Evolutionary conservation across 768 basidiomycete genomes (phyloP).

Genomic region (Gyrodon lividus): DNA sequence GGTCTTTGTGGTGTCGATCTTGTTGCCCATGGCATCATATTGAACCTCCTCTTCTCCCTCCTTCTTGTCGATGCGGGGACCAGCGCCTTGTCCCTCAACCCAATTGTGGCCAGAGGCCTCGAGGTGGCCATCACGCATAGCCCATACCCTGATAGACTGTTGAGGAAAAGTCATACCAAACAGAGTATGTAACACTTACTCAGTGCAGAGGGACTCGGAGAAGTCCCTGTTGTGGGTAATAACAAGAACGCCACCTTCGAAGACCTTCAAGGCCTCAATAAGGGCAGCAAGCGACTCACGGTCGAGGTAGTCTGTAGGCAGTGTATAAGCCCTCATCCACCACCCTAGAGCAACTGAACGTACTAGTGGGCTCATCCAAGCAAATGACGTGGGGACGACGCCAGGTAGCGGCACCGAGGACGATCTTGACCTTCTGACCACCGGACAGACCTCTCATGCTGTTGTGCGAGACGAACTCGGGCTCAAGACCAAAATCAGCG

Average conservation of each 20-base stretch:
- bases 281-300: constrained; percentile 98
- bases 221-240: constrained; percentile 99
- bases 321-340: background rate
- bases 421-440: constrained; percentile 99
- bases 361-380: constrained; percentile 94
- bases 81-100: constrained; percentile 98
- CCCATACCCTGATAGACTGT: constrained; percentile 70
- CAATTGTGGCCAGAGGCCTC: constrained; percentile 99
- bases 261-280: constrained; percentile 96
- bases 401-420: constrained; percentile 98
- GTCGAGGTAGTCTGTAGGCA: constrained; percentile 85
- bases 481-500: constrained; percentile 97
- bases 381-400: constrained; percentile 97
- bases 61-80: constrained; percentile 91
- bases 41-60: constrained; percentile 86
- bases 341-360: constrained; percentile 23
- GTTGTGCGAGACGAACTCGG: constrained; percentile 99
- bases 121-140: constrained; percentile 95
- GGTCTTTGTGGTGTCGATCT: constrained; percentile 78
- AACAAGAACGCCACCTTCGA: constrained; percentile 97
- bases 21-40: constrained; percentile 99
- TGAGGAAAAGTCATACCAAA: background rate
- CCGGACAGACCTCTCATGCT: constrained; percentile 98
- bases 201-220: constrained; percentile 96
- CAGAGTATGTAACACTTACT: constrained; percentile 38